Base-by-base conservation (phyloP, 441 rosid species). In the Bruguiera hainesii region DNA sequence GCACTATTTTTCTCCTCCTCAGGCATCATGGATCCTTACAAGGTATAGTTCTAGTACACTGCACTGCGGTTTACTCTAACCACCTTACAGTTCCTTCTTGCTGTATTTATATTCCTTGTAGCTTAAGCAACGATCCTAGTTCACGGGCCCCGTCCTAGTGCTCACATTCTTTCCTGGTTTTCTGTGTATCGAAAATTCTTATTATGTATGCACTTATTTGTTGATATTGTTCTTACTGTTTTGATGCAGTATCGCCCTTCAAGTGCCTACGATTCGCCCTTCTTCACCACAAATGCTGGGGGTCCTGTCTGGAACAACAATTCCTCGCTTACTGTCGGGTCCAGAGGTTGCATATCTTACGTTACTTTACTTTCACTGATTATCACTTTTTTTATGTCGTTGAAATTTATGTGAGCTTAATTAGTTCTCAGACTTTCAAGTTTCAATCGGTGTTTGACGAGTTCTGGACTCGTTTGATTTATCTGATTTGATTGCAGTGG, bases 211-310 rank as follows among this genome's bases (percentile, higher is more conserved):
- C 51, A 35, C 42, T 19, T 64, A 3, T 10, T n/a, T 13, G 33
- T 50, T 21, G 20, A 7, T 42, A 7, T 20, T 35, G 7, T 9
- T 28, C n/a, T 52, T 11, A 42, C 35, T 15, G 59, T 63, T 63
- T 6, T 65, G 56, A 70, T 77, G 75, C 91, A 91, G 98, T 51
- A 64, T 77, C 87, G 88, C 13, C 97, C 98, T 10, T 87, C 98
- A 39, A 93, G 97, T 60, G 84, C 96, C 7, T 71, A 71, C 83
- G 81, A 85, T 75, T 60, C 97, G 15, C 81, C 85, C 10, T 89
- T 84, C 82, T 89, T 79, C 77, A 89, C 98, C n/a, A 86, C 96
- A 26, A 93, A 89, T 73, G 84, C 91, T 31, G 98, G 98, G 30
- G 74, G 84, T 68, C 98, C 98, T 0, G 97, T 93, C 28, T 91